phyloP scores from a whole-genome alignment of 345 rosid species.

The Ceriops tagal region DNA sequence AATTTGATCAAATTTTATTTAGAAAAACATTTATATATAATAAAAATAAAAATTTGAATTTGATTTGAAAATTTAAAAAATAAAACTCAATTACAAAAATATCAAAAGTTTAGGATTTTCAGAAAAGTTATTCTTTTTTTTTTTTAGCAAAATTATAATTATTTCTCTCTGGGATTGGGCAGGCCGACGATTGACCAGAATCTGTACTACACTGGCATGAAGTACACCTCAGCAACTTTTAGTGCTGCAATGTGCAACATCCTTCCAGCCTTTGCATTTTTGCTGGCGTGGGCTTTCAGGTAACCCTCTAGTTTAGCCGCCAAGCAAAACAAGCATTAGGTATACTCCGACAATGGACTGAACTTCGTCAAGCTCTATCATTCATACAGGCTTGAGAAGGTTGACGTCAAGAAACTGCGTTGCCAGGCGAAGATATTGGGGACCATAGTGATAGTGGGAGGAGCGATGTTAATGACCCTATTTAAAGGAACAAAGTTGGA shows the following conservation, averaged over 20 bases:
- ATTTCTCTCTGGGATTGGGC: background rate
- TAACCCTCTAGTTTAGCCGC: conserved; percentile 55
- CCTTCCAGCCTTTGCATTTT: conserved; percentile 80
- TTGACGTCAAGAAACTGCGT: conserved; percentile 45
- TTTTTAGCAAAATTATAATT: no score
- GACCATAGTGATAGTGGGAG: conserved; percentile 77
- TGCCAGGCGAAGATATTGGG: conserved; percentile 87
- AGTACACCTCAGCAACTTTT: conserved; percentile 77
- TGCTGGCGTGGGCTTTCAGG: conserved; percentile 82
- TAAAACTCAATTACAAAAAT: no score
- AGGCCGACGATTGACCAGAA: conserved; percentile 68
- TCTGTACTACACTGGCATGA: conserved; percentile 73
- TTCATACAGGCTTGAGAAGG: conserved; percentile 60
- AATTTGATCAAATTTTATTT: no score
- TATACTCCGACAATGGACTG: background rate
- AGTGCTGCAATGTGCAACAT: conserved; percentile 72
- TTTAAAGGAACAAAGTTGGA: conserved; percentile 53
- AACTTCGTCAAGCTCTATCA: background rate
- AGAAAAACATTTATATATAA: no score
- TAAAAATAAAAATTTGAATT: no score
- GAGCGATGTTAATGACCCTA: conserved; percentile 85
- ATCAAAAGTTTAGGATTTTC: no score
- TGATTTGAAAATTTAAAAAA: no score
- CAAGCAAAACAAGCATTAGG: no score
- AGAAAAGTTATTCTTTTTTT: no score